Evolutionary conservation across 2,329 filamentous ascomycete species (phyloP), one percentile per base, ranked within the genome.

Genomic region (Chrysosporium queenslandicum): DNA sequence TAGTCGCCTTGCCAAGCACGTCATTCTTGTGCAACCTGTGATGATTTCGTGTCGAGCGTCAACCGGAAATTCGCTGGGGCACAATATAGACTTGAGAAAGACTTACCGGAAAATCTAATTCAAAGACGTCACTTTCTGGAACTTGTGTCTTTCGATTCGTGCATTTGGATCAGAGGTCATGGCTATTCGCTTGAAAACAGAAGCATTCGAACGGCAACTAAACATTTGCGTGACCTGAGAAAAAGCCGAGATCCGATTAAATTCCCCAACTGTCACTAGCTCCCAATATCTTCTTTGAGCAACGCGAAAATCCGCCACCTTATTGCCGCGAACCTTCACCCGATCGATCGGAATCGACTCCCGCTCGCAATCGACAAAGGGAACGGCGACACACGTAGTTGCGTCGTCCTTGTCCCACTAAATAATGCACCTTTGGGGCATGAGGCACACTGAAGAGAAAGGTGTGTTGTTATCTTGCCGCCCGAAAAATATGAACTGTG

Each of bases 1-100:
- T n/a, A 23, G 46, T 40, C 29, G 47, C 37, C 37, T 41, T 42
- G 16, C 47, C 27, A 42, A 42, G 36, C 36, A 36, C 23, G 25
- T 32, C 36, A 50, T 41, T 30, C 37, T 23, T 18, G 37, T 50
- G 37, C 25, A n/a, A 32, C 37, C 14, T 18, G 1, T 4, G 30
- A 14, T 18, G 7, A 4, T 6, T 47, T 29, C 41, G 12, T 2
- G 11, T 32, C 47, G 36, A 49, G n/a, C 2, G 32, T 14, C 18
- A 11, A n/a, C n/a, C n/a, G n/a, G n/a, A n/a, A n/a, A n/a, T n/a
- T n/a, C n/a, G n/a, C n/a, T n/a, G n/a, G n/a, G n/a, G n/a, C n/a
- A n/a, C n/a, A n/a, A n/a, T n/a, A n/a, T n/a, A n/a, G n/a, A n/a
- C n/a, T n/a, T n/a, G n/a, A n/a, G n/a, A n/a, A n/a, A n/a, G n/a